phyloP scores from a whole-genome alignment of 2,329 filamentous ascomycete species.

The Aspergillus bombycis region DNA sequence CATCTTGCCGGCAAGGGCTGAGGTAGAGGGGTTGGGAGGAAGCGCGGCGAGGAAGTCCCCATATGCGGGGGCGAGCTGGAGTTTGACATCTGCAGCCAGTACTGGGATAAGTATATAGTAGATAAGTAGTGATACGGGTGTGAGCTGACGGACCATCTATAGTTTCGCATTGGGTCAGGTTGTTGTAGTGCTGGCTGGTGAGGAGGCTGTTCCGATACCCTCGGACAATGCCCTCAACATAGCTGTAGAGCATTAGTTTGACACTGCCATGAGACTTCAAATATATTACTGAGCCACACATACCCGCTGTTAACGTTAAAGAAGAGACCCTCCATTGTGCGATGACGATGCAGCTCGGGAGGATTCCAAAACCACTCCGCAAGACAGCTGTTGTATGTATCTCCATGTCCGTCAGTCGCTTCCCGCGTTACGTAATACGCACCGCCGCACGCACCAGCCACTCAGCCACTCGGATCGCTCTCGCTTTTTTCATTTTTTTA shows the following conservation, averaged over 20 bases:
- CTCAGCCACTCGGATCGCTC: constrained; percentile 26
- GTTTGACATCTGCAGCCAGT: constrained; percentile 76
- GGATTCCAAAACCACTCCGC: constrained; percentile 20
- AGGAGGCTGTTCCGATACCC: constrained; percentile 95
- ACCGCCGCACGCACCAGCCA: constrained; percentile 33
- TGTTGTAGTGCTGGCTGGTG: constrained; percentile 87
- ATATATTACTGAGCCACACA: constrained; percentile 29
- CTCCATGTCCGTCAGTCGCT: constrained; percentile 13
- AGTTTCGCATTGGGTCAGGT: constrained; percentile 95
- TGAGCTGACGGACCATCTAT: constrained; percentile 74
- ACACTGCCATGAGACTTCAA: not conserved
- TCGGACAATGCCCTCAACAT: constrained; percentile 95
- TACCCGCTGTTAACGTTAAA: constrained; percentile 96
- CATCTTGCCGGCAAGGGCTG: constrained; percentile 88
- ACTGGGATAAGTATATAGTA: constrained; percentile 2
- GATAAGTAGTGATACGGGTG: not conserved
- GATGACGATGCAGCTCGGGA: constrained; percentile 3
- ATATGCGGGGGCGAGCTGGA: constrained; percentile 94
- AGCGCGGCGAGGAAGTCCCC: constrained; percentile 94
- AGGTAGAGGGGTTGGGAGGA: constrained; percentile 95
- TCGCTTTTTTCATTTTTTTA: constrained; percentile 41
- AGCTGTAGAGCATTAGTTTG: constrained; percentile 58
- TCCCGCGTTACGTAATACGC: constrained; percentile 34
- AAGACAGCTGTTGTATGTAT: constrained; percentile 14
- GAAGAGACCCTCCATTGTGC: constrained; percentile 82